phyloP scores from a whole-genome alignment of 2,329 filamentous ascomycete genomes.

The Monosporascus sp. region DNA sequence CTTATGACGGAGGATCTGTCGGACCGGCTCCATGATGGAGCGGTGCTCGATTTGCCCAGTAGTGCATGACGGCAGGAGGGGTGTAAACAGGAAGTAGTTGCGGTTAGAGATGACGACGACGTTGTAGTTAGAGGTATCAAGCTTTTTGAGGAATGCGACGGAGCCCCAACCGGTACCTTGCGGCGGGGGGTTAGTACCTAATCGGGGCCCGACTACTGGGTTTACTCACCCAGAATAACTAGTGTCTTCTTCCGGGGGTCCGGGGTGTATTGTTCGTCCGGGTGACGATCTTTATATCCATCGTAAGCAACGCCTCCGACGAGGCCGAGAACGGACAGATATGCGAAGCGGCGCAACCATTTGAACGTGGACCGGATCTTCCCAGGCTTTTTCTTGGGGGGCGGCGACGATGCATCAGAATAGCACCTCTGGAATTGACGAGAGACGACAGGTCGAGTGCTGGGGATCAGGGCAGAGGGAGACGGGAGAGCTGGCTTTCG shows the following conservation, averaged over 20 bases:
- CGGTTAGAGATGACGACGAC: conserved; percentile 95
- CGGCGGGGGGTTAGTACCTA: neutral
- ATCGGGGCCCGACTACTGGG: neutral
- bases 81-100: conserved; percentile 99
- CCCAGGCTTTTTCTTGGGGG: conserved; percentile 45
- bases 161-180: conserved; percentile 92
- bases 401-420: conserved; percentile 44
- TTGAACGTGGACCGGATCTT: conserved; percentile 66
- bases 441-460: conserved; percentile 31
- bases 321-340: conserved; percentile 66
- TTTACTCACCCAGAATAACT: conserved; percentile 75
- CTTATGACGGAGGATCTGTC: conserved; percentile 93
- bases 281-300: conserved; percentile 79
- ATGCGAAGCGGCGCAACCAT: conserved; percentile 80
- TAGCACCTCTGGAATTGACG: conserved; percentile 42
- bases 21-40: conserved; percentile 98
- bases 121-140: conserved; percentile 99
- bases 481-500: conserved; percentile 22
- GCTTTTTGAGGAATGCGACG: conserved; percentile 94
- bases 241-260: conserved; percentile 95
- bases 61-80: conserved; percentile 92
- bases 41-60: conserved; percentile 97
- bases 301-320: conserved; percentile 71
- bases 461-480: conserved; percentile 27
- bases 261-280: conserved; percentile 69